Conservation (phyloP, 1,284 basidiomycete species). For the Cutaneotrichosporon mucoides region DNA sequence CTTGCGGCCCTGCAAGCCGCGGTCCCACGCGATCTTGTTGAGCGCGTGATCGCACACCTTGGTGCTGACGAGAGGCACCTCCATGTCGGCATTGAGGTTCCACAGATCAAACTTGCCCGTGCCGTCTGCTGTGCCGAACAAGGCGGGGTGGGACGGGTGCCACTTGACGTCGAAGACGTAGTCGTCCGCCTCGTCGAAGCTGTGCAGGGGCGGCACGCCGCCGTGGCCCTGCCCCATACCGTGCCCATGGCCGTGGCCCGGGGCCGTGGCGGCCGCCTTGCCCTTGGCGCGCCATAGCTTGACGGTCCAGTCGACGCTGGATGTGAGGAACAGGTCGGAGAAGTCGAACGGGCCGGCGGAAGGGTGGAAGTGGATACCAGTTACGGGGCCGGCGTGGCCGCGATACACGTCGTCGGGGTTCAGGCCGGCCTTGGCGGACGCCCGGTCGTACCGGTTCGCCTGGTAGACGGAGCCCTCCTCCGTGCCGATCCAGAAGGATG, state of each 20-base stretch:
- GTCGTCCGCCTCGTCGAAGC: slow-evolving; percentile 93
- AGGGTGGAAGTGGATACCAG: slow-evolving; percentile 92
- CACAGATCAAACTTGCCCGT: slow-evolving; percentile 92
- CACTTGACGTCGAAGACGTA: slow-evolving; percentile 99
- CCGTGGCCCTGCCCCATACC: not conserved
- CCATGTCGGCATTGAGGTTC: slow-evolving; percentile 91
- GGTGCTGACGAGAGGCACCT: slow-evolving; percentile 53
- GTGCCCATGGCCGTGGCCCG: not conserved
- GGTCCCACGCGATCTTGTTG: slow-evolving; percentile 94
- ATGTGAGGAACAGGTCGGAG: slow-evolving; percentile 87
- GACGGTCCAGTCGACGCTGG: slow-evolving; percentile 91
- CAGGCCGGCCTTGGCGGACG: slow-evolving; percentile 90
- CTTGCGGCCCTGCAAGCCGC: slow-evolving; percentile 60
- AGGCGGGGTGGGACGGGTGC: slow-evolving; percentile 90
- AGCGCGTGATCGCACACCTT: slow-evolving; percentile 65
- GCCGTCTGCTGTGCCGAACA: slow-evolving; percentile 92
- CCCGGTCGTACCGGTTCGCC: slow-evolving; percentile 92
- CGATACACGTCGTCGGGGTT: slow-evolving; percentile 86
- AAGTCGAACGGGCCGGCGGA: slow-evolving; percentile 86
- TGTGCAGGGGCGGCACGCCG: slow-evolving; percentile 67
- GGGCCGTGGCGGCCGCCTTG: slow-evolving; percentile 49
- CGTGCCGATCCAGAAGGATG: slow-evolving; percentile 92
- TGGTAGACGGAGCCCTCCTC: slow-evolving; percentile 97
- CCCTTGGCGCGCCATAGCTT: slow-evolving; percentile 78
- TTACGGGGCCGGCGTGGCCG: slow-evolving; percentile 88